phyloP scores from a whole-genome alignment of 2,329 filamentous ascomycete species.

The Aspergillus pseudoglaucus region DNA sequence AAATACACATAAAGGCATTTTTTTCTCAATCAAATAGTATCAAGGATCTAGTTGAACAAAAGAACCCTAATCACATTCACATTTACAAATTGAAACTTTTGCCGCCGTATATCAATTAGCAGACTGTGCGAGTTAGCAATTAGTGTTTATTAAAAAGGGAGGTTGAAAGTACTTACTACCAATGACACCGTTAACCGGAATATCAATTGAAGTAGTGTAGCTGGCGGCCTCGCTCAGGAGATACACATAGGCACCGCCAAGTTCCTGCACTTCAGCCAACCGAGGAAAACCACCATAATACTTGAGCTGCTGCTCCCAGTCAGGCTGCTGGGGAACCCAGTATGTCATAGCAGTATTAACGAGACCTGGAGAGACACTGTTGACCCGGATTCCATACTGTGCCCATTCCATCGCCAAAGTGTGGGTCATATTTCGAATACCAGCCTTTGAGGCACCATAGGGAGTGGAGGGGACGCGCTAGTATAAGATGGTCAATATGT shows the following conservation, averaged over 20 bases:
- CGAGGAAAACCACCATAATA: constrained; percentile 51
- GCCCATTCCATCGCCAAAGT: constrained; percentile 65
- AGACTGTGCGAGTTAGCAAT: too few species aligned
- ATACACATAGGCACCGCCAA: constrained; percentile 47
- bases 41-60: too few species aligned
- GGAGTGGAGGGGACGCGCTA: constrained; percentile 30
- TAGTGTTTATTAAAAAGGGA: not conserved
- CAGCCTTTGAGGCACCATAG: constrained; percentile 42
- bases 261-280: constrained; percentile 46
- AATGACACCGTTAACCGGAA: constrained; percentile 44
- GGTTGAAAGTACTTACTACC: constrained; percentile 23
- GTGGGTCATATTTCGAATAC: constrained; percentile 39
- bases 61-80: too few species aligned
- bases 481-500: not conserved
- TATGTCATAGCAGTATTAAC: constrained; percentile 40
- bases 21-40: too few species aligned
- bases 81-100: too few species aligned
- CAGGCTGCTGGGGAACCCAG: constrained; percentile 43
- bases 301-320: constrained; percentile 49
- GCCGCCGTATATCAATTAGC: too few species aligned
- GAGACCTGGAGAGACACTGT: constrained; percentile 44
- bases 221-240: constrained; percentile 42
- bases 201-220: constrained; percentile 46
- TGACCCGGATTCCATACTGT: constrained; percentile 60
- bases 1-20: too few species aligned